Evolutionary conservation across 495 filamentous ascomycete species (phyloP).

Genomic region (Neurospora pannonica): DNA sequence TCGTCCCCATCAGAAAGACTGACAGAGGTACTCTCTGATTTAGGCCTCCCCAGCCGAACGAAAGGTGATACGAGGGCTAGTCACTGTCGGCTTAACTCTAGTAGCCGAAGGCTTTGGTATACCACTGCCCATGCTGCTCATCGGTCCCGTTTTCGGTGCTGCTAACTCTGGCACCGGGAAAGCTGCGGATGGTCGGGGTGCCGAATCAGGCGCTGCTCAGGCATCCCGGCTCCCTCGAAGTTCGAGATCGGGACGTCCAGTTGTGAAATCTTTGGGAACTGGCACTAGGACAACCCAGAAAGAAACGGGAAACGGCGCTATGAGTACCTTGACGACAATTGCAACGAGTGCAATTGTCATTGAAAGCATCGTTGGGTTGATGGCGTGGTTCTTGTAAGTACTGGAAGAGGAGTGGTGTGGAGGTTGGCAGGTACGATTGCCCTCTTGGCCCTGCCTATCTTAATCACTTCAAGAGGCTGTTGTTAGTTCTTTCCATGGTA

Average conservation of each 20-base stretch:
- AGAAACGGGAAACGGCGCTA: not conserved
- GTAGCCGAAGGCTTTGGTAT: not conserved
- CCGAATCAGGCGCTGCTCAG: not conserved
- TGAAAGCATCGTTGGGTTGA: not conserved
- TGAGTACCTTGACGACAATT: no score
- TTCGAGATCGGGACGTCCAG: not conserved
- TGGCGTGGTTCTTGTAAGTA: not conserved
- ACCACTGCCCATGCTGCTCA: not conserved
- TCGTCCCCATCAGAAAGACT: not conserved
- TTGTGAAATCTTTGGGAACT: not conserved
- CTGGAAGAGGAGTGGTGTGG: not conserved
- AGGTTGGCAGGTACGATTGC: not conserved
- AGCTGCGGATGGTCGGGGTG: not conserved
- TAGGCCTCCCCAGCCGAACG: not conserved
- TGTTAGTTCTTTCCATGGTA: not conserved
- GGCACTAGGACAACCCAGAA: not conserved
- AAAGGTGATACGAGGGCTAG: not conserved
- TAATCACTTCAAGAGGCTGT: not conserved
- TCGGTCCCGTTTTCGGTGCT: not conserved
- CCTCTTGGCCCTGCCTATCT: not conserved
- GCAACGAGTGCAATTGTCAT: not conserved
- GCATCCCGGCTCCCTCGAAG: not conserved
- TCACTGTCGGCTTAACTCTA: accelerated
- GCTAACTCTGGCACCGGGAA: not conserved
- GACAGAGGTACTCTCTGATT: not conserved